Evolutionary conservation across 75 land plant genomes (phyloP), one percentile per base, ranked within the genome.

Genomic region (Larix kaempferi): DNA sequence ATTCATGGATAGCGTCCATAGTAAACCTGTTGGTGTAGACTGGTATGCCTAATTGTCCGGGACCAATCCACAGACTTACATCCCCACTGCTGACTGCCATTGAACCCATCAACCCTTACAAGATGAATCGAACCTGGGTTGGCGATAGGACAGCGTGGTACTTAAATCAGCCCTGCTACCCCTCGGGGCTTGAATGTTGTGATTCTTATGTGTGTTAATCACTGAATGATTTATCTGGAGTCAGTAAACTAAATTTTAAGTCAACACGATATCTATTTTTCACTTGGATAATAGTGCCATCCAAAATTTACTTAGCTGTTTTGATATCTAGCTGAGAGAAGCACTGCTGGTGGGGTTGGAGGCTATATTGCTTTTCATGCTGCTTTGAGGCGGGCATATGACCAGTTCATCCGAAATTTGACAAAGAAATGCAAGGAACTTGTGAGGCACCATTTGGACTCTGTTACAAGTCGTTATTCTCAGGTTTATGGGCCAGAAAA

Each of bases 321-420:
- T 49, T 49, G 54, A 49, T 49, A 49, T 49, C 54, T 49, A 49
- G 54, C 12, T 80, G 84, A 75, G 17, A 85, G 23, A 56, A 76
- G 77, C n/a, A 49, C 74, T 71, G 83, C 79, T 44, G 83, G 79
- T 56, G 88, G 80, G 55, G 82, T 94, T 86, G 89, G 88, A 74
- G 91, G 91, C 25, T 97, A 97, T 83, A 86, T 97, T 75, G 93
- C 92, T 52, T 94, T 97, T 80, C 93, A 91, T 88, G 90, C 97
- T 69, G 85, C 98, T 76, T 76, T 96, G 73, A 86, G 95, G 75
- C 85, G 86, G 69, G 88, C 95, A 5, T 96, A 91, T 79, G 82
- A 88, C 71, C 75, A 78, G 33, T 94, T 96, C 75, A 80, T 97
- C 3, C 78, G 76, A 67, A 89, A 92, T 65, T 81, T 97, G 16